These are phyloP conservation scores for Candida vaughaniae DNA, from an alignment of 805 yeast genomes.

Conservation along the genomic window DNA sequence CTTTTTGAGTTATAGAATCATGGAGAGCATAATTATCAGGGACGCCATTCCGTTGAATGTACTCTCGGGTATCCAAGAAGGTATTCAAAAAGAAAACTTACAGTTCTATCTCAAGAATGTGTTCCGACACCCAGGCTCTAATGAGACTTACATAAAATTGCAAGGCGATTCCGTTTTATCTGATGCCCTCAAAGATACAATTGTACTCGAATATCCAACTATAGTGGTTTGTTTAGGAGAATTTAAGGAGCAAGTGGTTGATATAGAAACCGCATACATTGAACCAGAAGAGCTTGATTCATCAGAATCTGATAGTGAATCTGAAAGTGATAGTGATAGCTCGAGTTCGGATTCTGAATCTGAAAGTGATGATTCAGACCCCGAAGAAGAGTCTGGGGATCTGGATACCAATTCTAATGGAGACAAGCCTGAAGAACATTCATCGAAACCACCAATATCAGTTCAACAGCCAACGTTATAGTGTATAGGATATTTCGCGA, in stretches of 20 bases:
- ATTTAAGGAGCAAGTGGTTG: conserved; percentile 23
- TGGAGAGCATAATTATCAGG: conserved; percentile 33
- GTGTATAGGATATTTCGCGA: no score
- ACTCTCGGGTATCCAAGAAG: conserved; percentile 14
- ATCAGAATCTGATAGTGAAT: conserved; percentile 17
- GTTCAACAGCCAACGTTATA: conserved; percentile 1
- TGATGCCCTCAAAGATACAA: conserved; percentile 44
- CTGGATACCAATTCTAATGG: conserved; percentile 8
- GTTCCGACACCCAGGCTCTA: conserved; percentile 19
- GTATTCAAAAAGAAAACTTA: conserved; percentile 25
- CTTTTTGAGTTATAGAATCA: conserved; percentile 44
- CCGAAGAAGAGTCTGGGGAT: conserved; percentile 13
- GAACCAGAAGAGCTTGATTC: background rate
- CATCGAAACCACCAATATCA: conserved; percentile 20
- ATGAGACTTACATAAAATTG: conserved; percentile 25
- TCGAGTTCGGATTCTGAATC: conserved; percentile 8
- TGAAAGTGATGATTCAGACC: conserved; percentile 11
- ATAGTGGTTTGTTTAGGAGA: conserved; percentile 42
- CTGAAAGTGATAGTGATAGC: conserved; percentile 8
- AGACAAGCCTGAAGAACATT: conserved; percentile 31
- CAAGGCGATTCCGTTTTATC: conserved; percentile 36
- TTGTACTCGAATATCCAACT: conserved; percentile 79
- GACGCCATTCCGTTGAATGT: conserved; percentile 44
- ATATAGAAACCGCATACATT: conserved; percentile 11
- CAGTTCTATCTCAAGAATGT: conserved; percentile 35